These are phyloP conservation scores for Aspergillus versicolor DNA, from an alignment of 2,329 filamentous ascomycete species.

Conservation along the genomic window DNA sequence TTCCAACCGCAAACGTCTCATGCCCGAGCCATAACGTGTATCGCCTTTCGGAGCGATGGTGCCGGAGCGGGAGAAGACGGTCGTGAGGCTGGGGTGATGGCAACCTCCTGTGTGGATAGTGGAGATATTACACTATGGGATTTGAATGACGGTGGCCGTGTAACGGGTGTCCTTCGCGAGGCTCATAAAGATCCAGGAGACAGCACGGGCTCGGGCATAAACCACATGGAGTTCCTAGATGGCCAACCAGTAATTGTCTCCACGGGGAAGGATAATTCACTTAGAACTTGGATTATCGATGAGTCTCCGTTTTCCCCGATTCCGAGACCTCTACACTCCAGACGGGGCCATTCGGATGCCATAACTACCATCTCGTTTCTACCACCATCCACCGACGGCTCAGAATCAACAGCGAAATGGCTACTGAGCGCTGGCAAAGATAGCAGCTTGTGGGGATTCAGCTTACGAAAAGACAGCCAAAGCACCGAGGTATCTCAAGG, in stretches of 20 bases:
- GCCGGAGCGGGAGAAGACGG: constrained; percentile 86
- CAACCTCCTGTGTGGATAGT: constrained; percentile 73
- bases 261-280: constrained; percentile 86
- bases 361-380: constrained; percentile 82
- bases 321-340: constrained; percentile 78
- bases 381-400: constrained; percentile 83
- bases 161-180: constrained; percentile 81
- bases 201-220: constrained; percentile 70
- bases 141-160: constrained; percentile 80
- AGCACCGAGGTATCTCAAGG: constrained; percentile 93
- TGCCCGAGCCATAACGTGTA: constrained; percentile 67
- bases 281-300: constrained; percentile 97
- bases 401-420: constrained; percentile 90
- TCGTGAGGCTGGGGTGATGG: constrained; percentile 85
- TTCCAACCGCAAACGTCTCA: constrained; percentile 66
- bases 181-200: constrained; percentile 67
- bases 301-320: constrained; percentile 84
- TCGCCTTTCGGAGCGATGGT: constrained; percentile 88
- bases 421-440: constrained; percentile 85
- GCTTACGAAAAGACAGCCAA: constrained; percentile 88
- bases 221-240: constrained; percentile 81
- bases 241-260: constrained; percentile 89
- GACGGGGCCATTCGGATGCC: constrained; percentile 85
- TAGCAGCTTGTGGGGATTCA: constrained; percentile 94
- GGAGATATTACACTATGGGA: constrained; percentile 97